These are phyloP conservation scores for Torulaspora quercuum DNA, from an alignment of 805 yeast genomes.

Conservation along the genomic window DNA sequence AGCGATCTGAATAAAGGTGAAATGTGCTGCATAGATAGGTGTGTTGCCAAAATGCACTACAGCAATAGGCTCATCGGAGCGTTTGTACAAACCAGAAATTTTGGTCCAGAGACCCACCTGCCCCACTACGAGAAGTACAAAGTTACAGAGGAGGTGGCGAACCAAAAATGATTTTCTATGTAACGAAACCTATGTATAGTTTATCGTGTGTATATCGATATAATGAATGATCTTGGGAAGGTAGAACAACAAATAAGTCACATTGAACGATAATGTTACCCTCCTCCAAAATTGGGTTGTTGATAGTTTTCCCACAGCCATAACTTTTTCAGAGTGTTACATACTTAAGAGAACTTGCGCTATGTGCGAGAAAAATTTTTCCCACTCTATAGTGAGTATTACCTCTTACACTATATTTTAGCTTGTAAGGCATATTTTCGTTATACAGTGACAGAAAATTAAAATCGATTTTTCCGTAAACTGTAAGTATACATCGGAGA, in stretches of 20 bases:
- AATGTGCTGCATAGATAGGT: conserved; percentile 74
- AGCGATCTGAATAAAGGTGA: conserved; percentile 84
- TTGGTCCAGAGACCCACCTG: conserved; percentile 47
- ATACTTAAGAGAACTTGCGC: conserved; percentile 13
- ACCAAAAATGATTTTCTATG: background rate
- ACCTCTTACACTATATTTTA: conserved; percentile 6
- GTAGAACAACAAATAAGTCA: too few relatives aligned
- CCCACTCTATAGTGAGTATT: conserved; percentile 8
- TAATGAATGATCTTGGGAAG: too few relatives aligned
- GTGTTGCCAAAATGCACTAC: conserved; percentile 77
- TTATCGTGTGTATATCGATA: too few relatives aligned
- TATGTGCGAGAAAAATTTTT: conserved; percentile 8
- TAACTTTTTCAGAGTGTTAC: conserved; percentile 7
- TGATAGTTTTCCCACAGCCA: conserved; percentile 13
- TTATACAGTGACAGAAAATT: conserved; percentile 3
- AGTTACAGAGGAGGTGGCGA: background rate
- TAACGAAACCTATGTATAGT: too few relatives aligned
- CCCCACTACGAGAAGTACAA: conserved; percentile 26
- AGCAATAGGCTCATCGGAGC: conserved; percentile 65
- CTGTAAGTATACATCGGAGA: conserved; percentile 3
- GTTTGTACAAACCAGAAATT: conserved; percentile 42
- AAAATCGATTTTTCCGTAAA: conserved; percentile 3
- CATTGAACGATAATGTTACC: conserved; percentile 9
- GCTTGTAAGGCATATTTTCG: conserved; percentile 1
- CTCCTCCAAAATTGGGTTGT: conserved; percentile 7